phyloP scores from a whole-genome alignment of 192 early-diverging fungal genomes.

The Dissophora globulifera region DNA sequence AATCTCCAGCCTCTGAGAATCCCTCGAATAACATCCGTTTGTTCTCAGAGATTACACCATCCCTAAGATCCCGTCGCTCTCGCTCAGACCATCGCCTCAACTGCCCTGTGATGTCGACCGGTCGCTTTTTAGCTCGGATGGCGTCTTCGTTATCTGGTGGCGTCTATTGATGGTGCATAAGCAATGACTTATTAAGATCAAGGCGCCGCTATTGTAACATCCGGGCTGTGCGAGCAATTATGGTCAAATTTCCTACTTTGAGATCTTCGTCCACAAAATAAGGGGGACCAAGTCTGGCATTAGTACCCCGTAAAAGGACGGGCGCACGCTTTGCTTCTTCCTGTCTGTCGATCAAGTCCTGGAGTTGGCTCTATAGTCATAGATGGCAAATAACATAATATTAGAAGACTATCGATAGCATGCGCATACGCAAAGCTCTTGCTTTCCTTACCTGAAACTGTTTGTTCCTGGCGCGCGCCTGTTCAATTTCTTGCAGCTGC shows the following conservation, averaged over 20 bases:
- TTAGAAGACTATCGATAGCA: too few relatives aligned
- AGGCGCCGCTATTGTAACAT: too few relatives aligned
- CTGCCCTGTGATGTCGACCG: conserved; percentile 1
- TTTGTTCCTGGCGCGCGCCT: conserved; percentile 58
- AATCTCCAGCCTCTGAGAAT: conserved; percentile 6
- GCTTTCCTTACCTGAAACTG: conserved; percentile 52
- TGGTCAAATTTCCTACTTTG: conserved; percentile 6
- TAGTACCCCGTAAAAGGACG: neutral
- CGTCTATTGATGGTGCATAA: too few relatives aligned
- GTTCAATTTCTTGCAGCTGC: conserved; percentile 60
- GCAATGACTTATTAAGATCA: too few relatives aligned
- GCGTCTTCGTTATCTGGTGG: conserved; percentile 41
- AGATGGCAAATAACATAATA: neutral
- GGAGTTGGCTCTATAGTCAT: conserved; percentile 8
- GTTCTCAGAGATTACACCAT: conserved; percentile 21
- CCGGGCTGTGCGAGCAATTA: neutral
- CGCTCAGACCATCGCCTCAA: conserved; percentile 3
- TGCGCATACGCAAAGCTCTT: neutral
- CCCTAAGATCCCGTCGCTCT: conserved; percentile 15
- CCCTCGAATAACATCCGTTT: conserved; percentile 18
- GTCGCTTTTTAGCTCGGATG: neutral
- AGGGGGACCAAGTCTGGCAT: conserved; percentile 27
- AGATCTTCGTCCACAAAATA: conserved; percentile 36
- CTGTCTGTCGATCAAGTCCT: conserved; percentile 8
- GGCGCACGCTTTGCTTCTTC: conserved; percentile 4